Conservation (phyloP, 768 basidiomycete genomes). For the Fomitopsis pulvina region DNA sequence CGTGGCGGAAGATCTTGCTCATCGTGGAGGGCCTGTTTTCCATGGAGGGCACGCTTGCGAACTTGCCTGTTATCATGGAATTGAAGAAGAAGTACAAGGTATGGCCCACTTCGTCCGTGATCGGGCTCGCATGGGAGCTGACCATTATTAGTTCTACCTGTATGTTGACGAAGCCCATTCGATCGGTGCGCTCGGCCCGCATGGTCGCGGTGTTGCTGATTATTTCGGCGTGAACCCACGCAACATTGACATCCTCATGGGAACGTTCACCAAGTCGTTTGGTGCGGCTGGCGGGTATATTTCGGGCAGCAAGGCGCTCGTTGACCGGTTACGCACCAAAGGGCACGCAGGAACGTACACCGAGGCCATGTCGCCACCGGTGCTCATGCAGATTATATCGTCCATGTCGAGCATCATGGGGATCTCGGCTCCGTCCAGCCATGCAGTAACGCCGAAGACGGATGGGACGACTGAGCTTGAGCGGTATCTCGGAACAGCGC, state of each 20-base stretch:
- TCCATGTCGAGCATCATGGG: conserved; percentile 99
- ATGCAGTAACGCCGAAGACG: conserved; percentile 19
- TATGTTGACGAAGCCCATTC: conserved; percentile 98
- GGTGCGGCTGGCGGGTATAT: conserved; percentile 95
- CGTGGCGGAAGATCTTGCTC: conserved; percentile 97
- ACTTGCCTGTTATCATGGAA: conserved; percentile 76
- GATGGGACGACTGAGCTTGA: conserved; percentile 37
- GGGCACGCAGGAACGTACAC: conserved; percentile 83
- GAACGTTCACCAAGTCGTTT: conserved; percentile 95
- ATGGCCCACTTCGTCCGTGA: conserved; percentile 11
- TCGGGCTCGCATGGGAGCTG: background rate
- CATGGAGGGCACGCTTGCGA: conserved; percentile 95
- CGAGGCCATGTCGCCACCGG: conserved; percentile 86
- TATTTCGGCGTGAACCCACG: conserved; percentile 85
- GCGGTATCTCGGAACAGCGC: conserved; percentile 63
- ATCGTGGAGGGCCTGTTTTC: conserved; percentile 95
- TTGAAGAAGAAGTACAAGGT: conserved; percentile 97
- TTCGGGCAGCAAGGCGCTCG: conserved; percentile 71
- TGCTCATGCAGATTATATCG: conserved; percentile 85
- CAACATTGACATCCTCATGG: conserved; percentile 91
- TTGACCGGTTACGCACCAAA: conserved; percentile 74
- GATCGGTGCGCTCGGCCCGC: conserved; percentile 89
- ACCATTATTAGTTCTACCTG: conserved; percentile 70
- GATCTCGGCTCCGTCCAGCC: conserved; percentile 33
- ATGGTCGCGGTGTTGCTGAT: conserved; percentile 92